phyloP scores from a whole-genome alignment of 257 asterid genomes.

The Linderniella brevidens region DNA sequence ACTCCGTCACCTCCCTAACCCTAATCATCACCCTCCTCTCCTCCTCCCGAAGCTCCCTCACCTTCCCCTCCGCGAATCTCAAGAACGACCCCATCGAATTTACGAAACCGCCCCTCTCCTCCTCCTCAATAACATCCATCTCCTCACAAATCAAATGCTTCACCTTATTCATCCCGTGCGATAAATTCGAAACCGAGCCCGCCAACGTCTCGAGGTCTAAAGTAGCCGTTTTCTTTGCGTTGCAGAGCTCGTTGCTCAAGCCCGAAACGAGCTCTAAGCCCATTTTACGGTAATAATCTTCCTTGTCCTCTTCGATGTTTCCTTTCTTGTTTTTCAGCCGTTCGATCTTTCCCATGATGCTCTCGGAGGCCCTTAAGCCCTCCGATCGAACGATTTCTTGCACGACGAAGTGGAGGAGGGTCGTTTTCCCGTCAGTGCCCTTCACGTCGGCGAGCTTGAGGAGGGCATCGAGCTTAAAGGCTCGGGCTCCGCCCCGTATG shows the following conservation, averaged over 20 bases:
- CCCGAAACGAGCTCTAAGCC: constrained; percentile 84
- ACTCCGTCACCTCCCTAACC: constrained; percentile 67
- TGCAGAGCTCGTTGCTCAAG: constrained; percentile 60
- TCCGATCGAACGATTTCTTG: constrained; percentile 81
- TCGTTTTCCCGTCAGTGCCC: constrained; percentile 85
- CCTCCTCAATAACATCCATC: too few relatives aligned
- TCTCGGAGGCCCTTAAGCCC: constrained; percentile 67
- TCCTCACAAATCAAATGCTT: constrained; percentile 27
- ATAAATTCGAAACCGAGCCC: constrained; percentile 49
- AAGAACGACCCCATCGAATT: constrained; percentile 40
- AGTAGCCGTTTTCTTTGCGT: constrained; percentile 83
- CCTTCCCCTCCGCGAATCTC: constrained; percentile 28
- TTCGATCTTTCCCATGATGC: constrained; percentile 88
- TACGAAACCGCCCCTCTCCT: constrained; percentile 39
- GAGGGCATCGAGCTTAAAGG: constrained; percentile 88
- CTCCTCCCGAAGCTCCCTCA: constrained; percentile 53
- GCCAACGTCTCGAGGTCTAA: constrained; percentile 77
- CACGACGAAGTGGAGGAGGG: constrained; percentile 90
- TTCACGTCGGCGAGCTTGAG: constrained; percentile 85
- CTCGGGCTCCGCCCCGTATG: constrained; percentile 83
- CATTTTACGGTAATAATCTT: constrained; percentile 60
- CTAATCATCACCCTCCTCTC: constrained; percentile 45
- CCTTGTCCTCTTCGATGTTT: constrained; percentile 32
- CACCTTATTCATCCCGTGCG: constrained; percentile 31
- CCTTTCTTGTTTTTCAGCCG: constrained; percentile 18